Conservation (phyloP, 306 rosid genomes). For the barrel medic (Medicago truncatula) region DNA sequence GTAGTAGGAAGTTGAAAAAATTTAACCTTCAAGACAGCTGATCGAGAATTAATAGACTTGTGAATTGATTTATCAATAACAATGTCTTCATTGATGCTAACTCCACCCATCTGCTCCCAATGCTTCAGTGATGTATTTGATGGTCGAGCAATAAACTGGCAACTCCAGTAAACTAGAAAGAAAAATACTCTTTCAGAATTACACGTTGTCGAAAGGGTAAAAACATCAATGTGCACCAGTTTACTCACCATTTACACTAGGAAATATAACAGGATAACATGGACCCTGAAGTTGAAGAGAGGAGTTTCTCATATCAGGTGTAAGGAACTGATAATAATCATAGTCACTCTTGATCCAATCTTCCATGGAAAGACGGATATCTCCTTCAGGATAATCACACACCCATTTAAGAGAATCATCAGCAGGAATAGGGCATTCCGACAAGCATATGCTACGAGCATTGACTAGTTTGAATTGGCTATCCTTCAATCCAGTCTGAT, state of each 20-base stretch:
- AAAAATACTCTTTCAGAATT: constrained; percentile 9
- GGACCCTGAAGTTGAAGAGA: constrained; percentile 99
- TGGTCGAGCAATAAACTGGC: constrained; percentile 88
- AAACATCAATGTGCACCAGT: constrained; percentile 9
- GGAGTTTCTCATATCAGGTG: constrained; percentile 88
- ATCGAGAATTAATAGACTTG: constrained; percentile 80
- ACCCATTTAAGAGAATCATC: constrained; percentile 90
- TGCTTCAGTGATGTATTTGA: constrained; percentile 83
- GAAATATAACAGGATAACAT: constrained; percentile 97
- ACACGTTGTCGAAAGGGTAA: background rate
- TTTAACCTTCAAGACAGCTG: constrained; percentile 59
- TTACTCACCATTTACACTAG: constrained; percentile 86
- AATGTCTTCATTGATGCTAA: constrained; percentile 79
- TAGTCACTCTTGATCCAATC: constrained; percentile 82
- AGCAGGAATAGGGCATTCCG: constrained; percentile 83
- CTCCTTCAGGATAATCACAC: constrained; percentile 96
- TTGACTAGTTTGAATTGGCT: constrained; percentile 65
- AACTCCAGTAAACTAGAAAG: constrained; percentile 87
- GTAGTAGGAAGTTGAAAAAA: background rate
- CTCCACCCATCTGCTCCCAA: constrained; percentile 97
- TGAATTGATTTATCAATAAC: constrained; percentile 87
- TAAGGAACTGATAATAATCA: constrained; percentile 90
- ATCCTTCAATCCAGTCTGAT: constrained; percentile 84
- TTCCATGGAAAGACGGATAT: constrained; percentile 63
- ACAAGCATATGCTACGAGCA: constrained; percentile 86